Evolutionary conservation across 164 flowering plant species (phyloP).

Genomic region (Macadamia integrifolia): DNA sequence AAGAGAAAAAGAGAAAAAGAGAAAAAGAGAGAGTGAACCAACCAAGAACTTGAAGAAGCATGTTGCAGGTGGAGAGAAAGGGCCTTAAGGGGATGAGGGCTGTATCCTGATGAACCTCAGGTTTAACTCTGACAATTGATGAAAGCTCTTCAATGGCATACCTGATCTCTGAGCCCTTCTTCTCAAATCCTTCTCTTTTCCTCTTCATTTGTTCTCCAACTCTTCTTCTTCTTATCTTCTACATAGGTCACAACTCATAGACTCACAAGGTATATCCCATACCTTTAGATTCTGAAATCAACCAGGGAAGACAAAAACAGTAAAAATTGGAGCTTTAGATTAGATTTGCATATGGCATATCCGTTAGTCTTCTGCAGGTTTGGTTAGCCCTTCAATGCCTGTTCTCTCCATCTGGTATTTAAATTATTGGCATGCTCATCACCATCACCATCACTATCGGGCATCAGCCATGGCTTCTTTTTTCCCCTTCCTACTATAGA

Average conservation of each 20-base stretch:
- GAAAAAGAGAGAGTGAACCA: conserved; percentile 16
- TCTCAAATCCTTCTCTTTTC: conserved; percentile 46
- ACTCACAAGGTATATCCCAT: neutral
- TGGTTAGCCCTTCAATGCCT: no score
- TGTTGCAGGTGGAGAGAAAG: conserved; percentile 54
- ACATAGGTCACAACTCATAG: no score
- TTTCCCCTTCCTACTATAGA: no score
- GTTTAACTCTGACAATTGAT: conserved; percentile 22
- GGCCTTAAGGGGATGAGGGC: conserved; percentile 44
- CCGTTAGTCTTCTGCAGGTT: neutral
- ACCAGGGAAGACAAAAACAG: neutral
- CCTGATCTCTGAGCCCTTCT: conserved; percentile 36
- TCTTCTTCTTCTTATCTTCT: neutral
- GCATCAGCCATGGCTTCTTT: no score
- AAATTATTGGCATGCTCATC: no score
- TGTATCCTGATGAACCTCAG: conserved; percentile 10
- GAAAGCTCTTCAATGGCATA: conserved; percentile 64
- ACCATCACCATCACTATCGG: no score
- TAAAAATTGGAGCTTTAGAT: neutral
- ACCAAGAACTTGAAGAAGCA: conserved; percentile 76
- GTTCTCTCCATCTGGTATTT: no score
- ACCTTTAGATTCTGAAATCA: no score
- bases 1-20: conserved; percentile 5
- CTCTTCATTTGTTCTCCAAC: conserved; percentile 27
- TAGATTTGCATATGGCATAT: conserved; percentile 5